These are phyloP conservation scores for Penicillium concentricum DNA, from an alignment of 2,329 filamentous ascomycete species.

Conservation along the genomic window DNA sequence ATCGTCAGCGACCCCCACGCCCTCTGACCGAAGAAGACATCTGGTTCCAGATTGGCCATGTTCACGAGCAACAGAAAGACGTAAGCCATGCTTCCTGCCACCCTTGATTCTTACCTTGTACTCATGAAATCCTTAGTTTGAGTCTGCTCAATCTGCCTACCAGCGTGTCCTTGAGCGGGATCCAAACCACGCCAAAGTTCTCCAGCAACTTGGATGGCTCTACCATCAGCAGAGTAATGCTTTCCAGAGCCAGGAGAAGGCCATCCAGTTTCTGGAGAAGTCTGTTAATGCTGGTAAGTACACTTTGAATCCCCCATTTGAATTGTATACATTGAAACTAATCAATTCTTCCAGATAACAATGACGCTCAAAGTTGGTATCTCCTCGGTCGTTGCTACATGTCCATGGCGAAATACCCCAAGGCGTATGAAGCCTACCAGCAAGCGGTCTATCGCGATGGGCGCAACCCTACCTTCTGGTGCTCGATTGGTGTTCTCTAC, in stretches of 20 bases:
- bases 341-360: slow-evolving; percentile 64
- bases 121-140: slow-evolving; percentile 65
- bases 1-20: slow-evolving; percentile 91
- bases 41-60: slow-evolving; percentile 99
- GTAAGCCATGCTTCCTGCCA: slow-evolving; percentile 55
- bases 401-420: slow-evolving; percentile 98
- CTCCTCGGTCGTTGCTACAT: slow-evolving; percentile 96
- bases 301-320: too few species aligned
- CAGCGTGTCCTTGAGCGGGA: slow-evolving; percentile 90
- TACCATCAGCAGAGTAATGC: slow-evolving; percentile 93
- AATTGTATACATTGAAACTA: background rate
- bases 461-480: slow-evolving; percentile 98
- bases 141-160: slow-evolving; percentile 89
- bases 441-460: slow-evolving; percentile 98
- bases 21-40: slow-evolving; percentile 97
- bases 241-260: slow-evolving; percentile 89
- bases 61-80: slow-evolving; percentile 98
- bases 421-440: slow-evolving; percentile 97
- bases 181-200: slow-evolving; percentile 93
- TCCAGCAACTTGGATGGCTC: slow-evolving; percentile 96
- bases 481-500: slow-evolving; percentile 96
- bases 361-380: slow-evolving; percentile 97
- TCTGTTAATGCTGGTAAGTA: slow-evolving; percentile 83
- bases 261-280: slow-evolving; percentile 96
- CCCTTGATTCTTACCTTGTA: slow-evolving; percentile 14